Conservation (phyloP, 2,329 filamentous ascomycete genomes). For the Apiospora malaysiana region DNA sequence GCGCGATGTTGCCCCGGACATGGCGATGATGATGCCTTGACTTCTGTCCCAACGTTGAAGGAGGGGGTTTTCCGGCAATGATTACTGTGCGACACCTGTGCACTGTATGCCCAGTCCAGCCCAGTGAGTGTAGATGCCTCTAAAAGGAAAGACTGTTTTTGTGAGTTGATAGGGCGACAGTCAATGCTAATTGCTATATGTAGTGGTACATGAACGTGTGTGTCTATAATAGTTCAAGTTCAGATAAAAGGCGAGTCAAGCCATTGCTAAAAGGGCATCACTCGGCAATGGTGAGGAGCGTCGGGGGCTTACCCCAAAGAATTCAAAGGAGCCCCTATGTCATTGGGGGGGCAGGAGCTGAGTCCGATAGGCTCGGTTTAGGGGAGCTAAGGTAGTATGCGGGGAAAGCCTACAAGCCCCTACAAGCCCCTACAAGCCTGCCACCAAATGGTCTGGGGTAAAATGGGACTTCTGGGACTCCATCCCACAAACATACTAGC, state of each 20-base stretch:
- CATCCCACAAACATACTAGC: constrained; percentile 3
- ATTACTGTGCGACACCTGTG: neutral
- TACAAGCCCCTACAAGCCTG: too few relatives aligned
- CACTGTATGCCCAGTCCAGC: neutral
- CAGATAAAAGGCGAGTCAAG: constrained; percentile 7
- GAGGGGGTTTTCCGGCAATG: neutral
- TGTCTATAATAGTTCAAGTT: neutral
- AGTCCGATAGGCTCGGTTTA: neutral
- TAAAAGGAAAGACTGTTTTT: neutral
- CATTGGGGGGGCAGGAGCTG: constrained; percentile 6
- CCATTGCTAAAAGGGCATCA: neutral
- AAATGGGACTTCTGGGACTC: neutral
- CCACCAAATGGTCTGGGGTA: neutral
- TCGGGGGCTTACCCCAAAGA: neutral
- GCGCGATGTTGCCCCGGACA: constrained; percentile 70
- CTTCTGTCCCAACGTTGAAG: neutral
- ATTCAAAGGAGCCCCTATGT: neutral
- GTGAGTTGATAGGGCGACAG: neutral
- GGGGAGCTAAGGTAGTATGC: constrained; percentile 9
- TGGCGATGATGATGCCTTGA: constrained; percentile 41
- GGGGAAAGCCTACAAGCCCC: neutral
- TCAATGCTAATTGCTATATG: neutral
- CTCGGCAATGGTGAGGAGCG: neutral
- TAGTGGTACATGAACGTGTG: neutral
- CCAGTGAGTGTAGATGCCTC: neutral